A percentile compares a stretch with the other conserved stretches of the same genome.
Conservation (phyloP, 345 rosid species). For the Hibiscus trionum region DNA sequence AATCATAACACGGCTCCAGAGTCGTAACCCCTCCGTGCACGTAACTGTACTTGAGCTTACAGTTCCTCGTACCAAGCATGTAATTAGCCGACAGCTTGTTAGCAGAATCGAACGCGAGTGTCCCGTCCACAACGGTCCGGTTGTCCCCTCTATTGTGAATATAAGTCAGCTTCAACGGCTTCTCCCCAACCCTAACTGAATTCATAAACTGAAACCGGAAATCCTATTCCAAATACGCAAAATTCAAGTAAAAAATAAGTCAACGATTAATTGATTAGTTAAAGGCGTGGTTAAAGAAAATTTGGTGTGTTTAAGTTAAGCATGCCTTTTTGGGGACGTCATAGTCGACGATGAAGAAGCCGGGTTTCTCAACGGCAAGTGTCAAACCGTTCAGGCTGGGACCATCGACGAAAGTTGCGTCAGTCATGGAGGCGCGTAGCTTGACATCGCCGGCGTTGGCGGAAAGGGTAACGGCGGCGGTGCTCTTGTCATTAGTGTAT, state of each 20-base stretch:
- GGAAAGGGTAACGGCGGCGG: conserved; percentile 44
- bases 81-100: conserved; percentile 78
- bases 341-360: conserved; percentile 70
- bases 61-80: conserved; percentile 59
- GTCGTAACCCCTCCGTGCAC: conserved; percentile 55
- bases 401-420: conserved; percentile 69
- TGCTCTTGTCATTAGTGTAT: conserved; percentile 49
- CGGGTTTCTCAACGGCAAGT: conserved; percentile 80
- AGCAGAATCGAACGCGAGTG: conserved; percentile 47
- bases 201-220: conserved; percentile 93
- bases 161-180: conserved; percentile 76
- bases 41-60: conserved; percentile 81
- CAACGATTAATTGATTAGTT: background rate
- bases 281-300: background rate
- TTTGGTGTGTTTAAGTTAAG: background rate
- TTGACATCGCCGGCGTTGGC: conserved; percentile 58
- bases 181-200: conserved; percentile 54
- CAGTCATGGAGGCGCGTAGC: conserved; percentile 75
- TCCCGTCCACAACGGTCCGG: conserved; percentile 65
- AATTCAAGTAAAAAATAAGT: conserved; percentile 4
- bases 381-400: conserved; percentile 71
- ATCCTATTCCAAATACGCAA: conserved; percentile 41
- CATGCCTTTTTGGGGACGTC: conserved; percentile 73
- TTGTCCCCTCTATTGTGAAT: conserved; percentile 62
- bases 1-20: conserved; percentile 74